Base-by-base conservation (phyloP, 2,329 filamentous ascomycete genomes). In the Calcarisporium arbuscula region DNA sequence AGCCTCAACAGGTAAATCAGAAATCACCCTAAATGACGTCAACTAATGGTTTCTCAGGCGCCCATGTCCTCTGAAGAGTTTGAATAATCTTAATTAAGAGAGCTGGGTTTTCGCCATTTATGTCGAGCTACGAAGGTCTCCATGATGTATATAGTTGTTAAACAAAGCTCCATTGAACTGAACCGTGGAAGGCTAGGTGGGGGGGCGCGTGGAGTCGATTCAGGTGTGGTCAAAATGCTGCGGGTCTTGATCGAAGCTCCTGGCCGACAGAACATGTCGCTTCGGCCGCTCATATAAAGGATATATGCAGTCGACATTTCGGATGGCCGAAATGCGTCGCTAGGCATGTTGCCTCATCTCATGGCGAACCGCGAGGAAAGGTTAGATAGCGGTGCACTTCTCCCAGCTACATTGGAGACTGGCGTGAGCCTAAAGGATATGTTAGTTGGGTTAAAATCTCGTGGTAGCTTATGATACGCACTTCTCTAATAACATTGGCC, bases 401-500 rank as follows among this genome's bases (percentile, higher is more conserved):
- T 74, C 35, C 63, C 66, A 11, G 78, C 67, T 39, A 66, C 72
- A 48, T 77, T 74, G 8, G 81, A 66, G 3, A 74, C 70, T 30
- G 77, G 69, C 14, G 80, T 84, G 42, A 87, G 70, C 51, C 80
- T 84, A 50, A 23, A 30, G 27, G 5, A 9, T 20, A 27, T 12
- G 42, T 64, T 43, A 64, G 42, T 28, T 29, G 22, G 32, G 11
- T 30, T 9, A 5, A 10, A 30, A n/a, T 15, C 16, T 18, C 4
- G 12, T 17, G 19, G n/a, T 19, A 16, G 18, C 22, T 10, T 16
- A 16, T 10, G 8, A 28, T 27, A 50, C 70, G 45, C 72, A 86
- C 84, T 98, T 98, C 64, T 96, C 90, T n/a, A 98, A 61, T 42
- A 98, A 57, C 26, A 86, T 69, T 0, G 89, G 87, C 0, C 90